Evolutionary conservation across 345 rosid genomes (phyloP).

Genomic region (Aquilaria malaccensis): DNA sequence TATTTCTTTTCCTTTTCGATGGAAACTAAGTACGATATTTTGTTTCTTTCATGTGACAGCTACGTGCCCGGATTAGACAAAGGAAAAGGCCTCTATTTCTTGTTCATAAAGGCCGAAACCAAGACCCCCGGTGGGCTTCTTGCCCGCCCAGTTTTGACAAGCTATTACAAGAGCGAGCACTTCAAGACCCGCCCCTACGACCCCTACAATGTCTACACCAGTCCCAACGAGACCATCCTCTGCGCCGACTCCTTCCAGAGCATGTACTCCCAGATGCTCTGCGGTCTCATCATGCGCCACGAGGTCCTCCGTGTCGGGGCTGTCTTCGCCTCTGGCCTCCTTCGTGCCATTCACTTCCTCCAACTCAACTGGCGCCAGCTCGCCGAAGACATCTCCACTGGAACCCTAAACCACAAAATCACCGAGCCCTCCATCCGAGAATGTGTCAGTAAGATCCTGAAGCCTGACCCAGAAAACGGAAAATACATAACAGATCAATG

Average conservation of each 20-base stretch:
- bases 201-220: constrained; percentile 70
- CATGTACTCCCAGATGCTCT: constrained; percentile 90
- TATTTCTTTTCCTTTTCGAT: background rate
- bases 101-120: constrained; percentile 78
- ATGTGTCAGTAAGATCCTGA: constrained; percentile 43
- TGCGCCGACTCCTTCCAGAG: constrained; percentile 82
- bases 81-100: constrained; percentile 82
- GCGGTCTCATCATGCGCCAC: constrained; percentile 62
- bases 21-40: constrained; percentile 3
- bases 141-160: constrained; percentile 92
- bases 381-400: constrained; percentile 49
- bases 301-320: constrained; percentile 88
- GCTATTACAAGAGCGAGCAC: constrained; percentile 82
- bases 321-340: constrained; percentile 83
- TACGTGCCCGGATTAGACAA: constrained; percentile 77
- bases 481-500: constrained; percentile 47
- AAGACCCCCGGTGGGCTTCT: constrained; percentile 72
- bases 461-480: constrained; percentile 55
- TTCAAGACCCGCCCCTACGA: constrained; percentile 76
- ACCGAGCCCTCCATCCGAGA: constrained; percentile 38
- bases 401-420: constrained; percentile 50
- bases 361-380: constrained; percentile 60
- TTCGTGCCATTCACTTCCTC: constrained; percentile 76
- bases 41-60: constrained; percentile 23
- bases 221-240: constrained; percentile 85